Evolutionary conservation across 805 yeast genomes (phyloP), one percentile per base, ranked within the genome.

Genomic region (Tetrapisispora arboricola): DNA sequence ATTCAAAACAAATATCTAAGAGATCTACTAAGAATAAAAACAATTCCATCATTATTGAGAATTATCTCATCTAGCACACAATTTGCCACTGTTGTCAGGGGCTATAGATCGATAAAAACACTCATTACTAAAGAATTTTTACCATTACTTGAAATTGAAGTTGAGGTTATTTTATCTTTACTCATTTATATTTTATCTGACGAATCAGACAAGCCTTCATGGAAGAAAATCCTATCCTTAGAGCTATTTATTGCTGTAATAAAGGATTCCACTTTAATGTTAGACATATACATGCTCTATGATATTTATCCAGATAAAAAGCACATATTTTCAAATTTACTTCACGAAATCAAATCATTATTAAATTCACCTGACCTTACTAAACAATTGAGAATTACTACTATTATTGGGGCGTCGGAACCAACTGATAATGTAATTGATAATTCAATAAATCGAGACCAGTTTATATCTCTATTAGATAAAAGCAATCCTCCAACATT

Each of bases 111-210:
- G 9, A 70, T 85, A 13, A 68, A 71, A 29, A 64, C 86, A 4
- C 57, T 90, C 32, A 60, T 87, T 5, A 65, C 73, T 26, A 54
- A 64, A 9, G 76, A 78, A 20, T 84, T 78, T 49, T 66, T 87
- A 17, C 61, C 68, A 0, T 70, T 76, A 6, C 61, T 90, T 28
- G 80, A 75, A 39, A 72, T 82, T 25, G 96, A 90, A 58, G 70
- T 84, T 20, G 96, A 87, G 53, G 87, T 86, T 6, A 75, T 88
- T 2, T 61, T 90, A 13, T 78, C 94, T 0, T 66, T 83, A 20
- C 60, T 87, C 26, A 84, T 83, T 15, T 94, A 84, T 54, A 71
- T 74, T n/a, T 54, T 84, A n/a, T 68, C 80, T 1, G 66, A 68
- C 26, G 78, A 75, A 6, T 70, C 78, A 0, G 69, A 70, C 0